A percentile compares a stretch with the other conserved stretches of the same genome.
These are phyloP conservation scores for Tetrastigma voinierianum DNA, from an alignment of 164 flowering plant species.

Conservation along the genomic window DNA sequence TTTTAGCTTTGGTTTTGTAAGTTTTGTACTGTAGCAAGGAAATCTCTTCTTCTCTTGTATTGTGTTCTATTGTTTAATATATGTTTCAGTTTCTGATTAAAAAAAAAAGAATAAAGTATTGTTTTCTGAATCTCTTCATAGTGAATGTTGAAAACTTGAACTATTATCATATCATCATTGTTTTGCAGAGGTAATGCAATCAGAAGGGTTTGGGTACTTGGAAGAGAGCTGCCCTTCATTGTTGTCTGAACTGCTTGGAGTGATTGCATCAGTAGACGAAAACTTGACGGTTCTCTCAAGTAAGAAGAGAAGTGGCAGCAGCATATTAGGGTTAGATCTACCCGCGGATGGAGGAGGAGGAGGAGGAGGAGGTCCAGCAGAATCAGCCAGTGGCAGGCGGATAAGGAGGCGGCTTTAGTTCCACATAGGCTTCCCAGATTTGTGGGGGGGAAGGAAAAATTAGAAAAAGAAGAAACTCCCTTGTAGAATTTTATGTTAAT, in stretches of 20 bases:
- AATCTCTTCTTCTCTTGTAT: too few species aligned
- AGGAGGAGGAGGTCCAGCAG: conserved; percentile 28
- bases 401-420: conserved; percentile 51
- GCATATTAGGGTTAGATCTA: conserved; percentile 45
- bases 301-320: conserved; percentile 73
- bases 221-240: conserved; percentile 64
- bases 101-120: too few species aligned
- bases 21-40: too few species aligned
- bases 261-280: conserved; percentile 66
- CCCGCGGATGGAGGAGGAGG: conserved; percentile 42
- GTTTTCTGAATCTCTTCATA: too few species aligned
- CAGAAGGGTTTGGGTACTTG: conserved; percentile 71
- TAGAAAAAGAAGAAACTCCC: conserved; percentile 2
- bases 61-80: too few species aligned
- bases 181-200: conserved; percentile 69
- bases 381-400: conserved; percentile 51
- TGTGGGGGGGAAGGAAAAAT: too few species aligned
- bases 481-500: not conserved
- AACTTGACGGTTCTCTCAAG: conserved; percentile 28
- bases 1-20: too few species aligned
- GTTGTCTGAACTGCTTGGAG: conserved; percentile 64
- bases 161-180: not conserved
- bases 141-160: too few species aligned
- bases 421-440: too few species aligned
- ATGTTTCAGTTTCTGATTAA: too few species aligned